Evolutionary conservation across 2,329 filamentous ascomycete genomes (phyloP), one percentile per base, ranked within the genome.

Genomic region (Cercospora sp.): DNA sequence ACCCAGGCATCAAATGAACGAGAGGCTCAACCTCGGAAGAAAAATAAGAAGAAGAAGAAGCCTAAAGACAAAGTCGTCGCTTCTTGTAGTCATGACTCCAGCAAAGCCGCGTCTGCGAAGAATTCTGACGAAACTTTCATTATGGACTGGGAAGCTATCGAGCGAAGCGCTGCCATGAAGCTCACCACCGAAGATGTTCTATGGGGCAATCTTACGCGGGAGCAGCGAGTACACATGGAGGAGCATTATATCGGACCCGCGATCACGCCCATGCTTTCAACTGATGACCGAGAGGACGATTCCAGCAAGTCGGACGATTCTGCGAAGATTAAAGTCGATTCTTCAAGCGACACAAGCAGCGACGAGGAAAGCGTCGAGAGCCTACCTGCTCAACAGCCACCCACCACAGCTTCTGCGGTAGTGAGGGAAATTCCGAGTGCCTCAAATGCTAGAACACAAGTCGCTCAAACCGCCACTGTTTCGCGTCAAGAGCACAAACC

Each of bases 121-220:
- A n/a, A n/a, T 45, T 2, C 10, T 9, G n/a, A 59, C 18, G 60
- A 31, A 20, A 12, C 8, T 16, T 63, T 51, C 45, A 31, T 10
- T 3, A 59, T 64, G 36, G 53, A 64, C 5, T 64, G 63, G 63
- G 16, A 58, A 10, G 51, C 23, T 12, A 64, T 64, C 20, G 55
- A 64, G 13, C 63, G 20, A n/a, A 42, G 33, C 10, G 63, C 63
- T 64, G 40, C 30, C 3, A 18, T 28, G 23, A 58, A 12, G 12
- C 63, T 64, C 31, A 20, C 12, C 10, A 18, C 31, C 2, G 26
- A 59, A 5, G 63, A 59, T n/a, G 53, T 64, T 30, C 12, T 13
- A 12, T 64, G 63, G 63, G n/a, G 40, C 13, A 33, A 26, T 20
- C 28, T 64, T 20, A 48, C 51, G 9, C 18, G 9, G 30, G 53